Base-by-base conservation (phyloP, 1,139 yeast genomes). In the Hyphopichia burtonii region DNA sequence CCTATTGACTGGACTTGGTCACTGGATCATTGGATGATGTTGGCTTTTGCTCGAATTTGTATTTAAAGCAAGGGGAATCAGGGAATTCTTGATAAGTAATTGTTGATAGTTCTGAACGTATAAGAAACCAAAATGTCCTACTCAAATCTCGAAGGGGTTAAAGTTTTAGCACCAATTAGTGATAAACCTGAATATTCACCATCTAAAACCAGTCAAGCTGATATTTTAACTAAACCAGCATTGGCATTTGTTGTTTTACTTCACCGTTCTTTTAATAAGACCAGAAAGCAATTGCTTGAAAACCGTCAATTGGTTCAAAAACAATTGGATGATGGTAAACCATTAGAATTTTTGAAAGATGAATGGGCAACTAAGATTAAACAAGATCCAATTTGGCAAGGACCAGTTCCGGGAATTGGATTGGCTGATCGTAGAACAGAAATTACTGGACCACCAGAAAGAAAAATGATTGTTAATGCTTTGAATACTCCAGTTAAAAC, bases 401-500 rank as follows among this genome's bases (percentile, higher is more conserved):
- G 57, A 18, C 42, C 55, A 11, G 17, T 42, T 30, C 53, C 51
- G 3, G 56, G 47, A 6, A 44, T 38, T 10, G 56, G 57, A 2
- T 41, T 53, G 16, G 49, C 46, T 9, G 55, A 53, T 38, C 48
- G 57, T 44, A 44, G 57, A 39, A 36, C 52, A n/a, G 57, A 53
- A 36, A 53, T 53, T 41, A 53, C 57, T 18, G 57, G 57, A 10
- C 57, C 57, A 4, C 56, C 56, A 7, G 56, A 53, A 34, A 40
- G 57, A 11, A 53, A 52, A 36, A 53, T 53, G 57, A 43, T 52
- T 3, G 54, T 53, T 22, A 52, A 53, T 36, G 57, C 57, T 10
- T 44, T 52, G 36, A 53, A 53, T 42, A 45, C 57, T n/a, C 49
- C 52, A 3, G 57, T 52, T 14, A 44, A 44, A 34, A 53, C 57